Conservation (phyloP, 1,284 basidiomycete genomes). For the Sanghuangporus sanghuang region DNA sequence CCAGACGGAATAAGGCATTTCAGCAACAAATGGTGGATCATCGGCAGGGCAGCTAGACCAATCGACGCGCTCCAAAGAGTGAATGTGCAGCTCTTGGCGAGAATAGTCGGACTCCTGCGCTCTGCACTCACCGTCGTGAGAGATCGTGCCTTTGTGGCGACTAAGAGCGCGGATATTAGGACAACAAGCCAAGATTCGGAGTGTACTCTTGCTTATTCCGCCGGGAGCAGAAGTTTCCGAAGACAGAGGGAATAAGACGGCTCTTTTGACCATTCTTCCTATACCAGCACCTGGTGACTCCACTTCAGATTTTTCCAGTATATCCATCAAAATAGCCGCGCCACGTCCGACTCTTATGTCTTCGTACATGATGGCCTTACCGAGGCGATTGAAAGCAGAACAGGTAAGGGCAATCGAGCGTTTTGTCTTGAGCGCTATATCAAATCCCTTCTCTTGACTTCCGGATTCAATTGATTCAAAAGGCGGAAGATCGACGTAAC, state of each 20-base stretch:
- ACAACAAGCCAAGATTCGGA: slow-evolving; percentile 4
- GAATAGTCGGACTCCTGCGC: neutral
- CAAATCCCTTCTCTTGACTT: neutral
- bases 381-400: slow-evolving; percentile 1
- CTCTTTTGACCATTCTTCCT: neutral
- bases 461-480: slow-evolving; percentile 2
- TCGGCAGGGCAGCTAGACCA: neutral
- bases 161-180: slow-evolving; percentile 1
- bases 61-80: neutral
- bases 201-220: neutral
- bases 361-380: neutral
- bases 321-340: neutral
- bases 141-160: neutral
- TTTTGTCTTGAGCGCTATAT: slow-evolving; percentile 3
- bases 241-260: neutral
- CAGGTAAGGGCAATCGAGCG: neutral
- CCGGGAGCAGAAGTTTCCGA: neutral
- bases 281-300: neutral
- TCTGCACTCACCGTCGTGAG: too few species aligned
- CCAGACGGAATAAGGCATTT: slow-evolving; percentile 4
- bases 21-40: neutral
- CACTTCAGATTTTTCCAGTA: neutral
- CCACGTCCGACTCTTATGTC: slow-evolving; percentile 7
- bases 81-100: neutral
- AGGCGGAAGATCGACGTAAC: neutral